Conservation (phyloP, 257 asterid genomes). For the Scutellaria barbata region DNA sequence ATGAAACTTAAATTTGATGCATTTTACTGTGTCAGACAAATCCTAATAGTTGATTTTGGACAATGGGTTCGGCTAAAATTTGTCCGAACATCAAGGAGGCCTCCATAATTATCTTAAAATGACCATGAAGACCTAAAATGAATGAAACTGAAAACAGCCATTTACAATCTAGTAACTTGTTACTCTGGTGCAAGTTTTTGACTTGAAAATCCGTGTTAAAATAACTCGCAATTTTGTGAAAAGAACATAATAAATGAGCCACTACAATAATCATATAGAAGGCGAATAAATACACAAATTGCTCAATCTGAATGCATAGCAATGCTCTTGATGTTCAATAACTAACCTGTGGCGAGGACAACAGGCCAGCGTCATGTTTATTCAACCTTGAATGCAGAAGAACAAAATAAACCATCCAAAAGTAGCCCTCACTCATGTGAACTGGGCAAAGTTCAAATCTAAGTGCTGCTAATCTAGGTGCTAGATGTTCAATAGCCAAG, state of each 20-base stretch:
- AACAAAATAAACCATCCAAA: slow-evolving; percentile 99
- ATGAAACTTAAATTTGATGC: no score
- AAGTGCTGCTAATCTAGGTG: slow-evolving; percentile 93
- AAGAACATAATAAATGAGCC: slow-evolving; percentile 20
- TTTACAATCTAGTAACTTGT: slow-evolving; percentile 17
- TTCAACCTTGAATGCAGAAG: slow-evolving; percentile 85
- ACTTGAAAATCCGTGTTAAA: slow-evolving; percentile 23
- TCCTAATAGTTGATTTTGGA: no score
- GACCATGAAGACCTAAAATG: slow-evolving; percentile 21
- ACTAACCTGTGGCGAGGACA: slow-evolving; percentile 88
- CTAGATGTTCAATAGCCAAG: slow-evolving; percentile 72
- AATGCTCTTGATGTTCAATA: slow-evolving; percentile 13
- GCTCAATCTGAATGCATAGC: not conserved
- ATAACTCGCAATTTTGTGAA: slow-evolving; percentile 5
- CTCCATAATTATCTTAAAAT: slow-evolving; percentile 1
- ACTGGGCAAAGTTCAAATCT: slow-evolving; percentile 94
- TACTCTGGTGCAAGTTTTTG: slow-evolving; percentile 4
- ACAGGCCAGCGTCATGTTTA: slow-evolving; percentile 70
- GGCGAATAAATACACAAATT: slow-evolving; percentile 15
- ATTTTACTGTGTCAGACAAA: no score
- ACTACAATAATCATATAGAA: slow-evolving; percentile 24
- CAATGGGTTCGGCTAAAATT: no score
- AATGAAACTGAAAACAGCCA: slow-evolving; percentile 17
- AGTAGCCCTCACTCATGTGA: slow-evolving; percentile 87
- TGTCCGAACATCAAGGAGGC: not conserved